Conservation (phyloP, 148 eudicot genomes). For the Camellia lanceoleosa region DNA sequence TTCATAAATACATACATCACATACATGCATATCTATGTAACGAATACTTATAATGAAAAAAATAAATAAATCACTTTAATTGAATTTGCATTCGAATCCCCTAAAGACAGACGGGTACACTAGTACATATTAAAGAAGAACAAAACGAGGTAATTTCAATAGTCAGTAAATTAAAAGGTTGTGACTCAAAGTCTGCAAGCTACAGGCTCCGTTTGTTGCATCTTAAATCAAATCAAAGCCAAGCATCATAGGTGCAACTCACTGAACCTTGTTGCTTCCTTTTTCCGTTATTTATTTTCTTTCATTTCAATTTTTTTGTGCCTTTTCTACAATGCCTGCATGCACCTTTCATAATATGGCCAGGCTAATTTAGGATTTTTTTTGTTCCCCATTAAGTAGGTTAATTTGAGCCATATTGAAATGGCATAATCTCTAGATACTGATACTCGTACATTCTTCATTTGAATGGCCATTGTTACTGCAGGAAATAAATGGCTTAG, state of each 20-base stretch:
- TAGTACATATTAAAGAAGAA: neutral
- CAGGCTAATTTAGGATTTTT: neutral
- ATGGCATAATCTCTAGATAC: neutral
- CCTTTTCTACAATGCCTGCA: neutral
- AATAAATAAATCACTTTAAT: neutral
- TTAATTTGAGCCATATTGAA: neutral
- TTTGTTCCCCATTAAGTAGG: neutral
- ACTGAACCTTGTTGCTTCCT: neutral
- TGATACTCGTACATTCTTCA: neutral
- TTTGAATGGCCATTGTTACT: neutral
- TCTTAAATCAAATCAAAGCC: neutral
- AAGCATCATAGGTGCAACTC: neutral
- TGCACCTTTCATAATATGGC: neutral
- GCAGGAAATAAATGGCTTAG: conserved; percentile 15
- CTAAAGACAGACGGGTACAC: neutral
- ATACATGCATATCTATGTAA: neutral
- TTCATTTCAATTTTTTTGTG: neutral
- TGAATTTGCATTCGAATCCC: neutral
- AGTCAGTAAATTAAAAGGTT: neutral
- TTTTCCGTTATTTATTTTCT: neutral
- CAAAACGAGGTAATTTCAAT: neutral
- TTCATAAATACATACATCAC: neutral
- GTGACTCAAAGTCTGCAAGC: conserved; percentile 1
- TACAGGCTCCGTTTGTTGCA: neutral
- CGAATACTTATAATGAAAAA: neutral